Evolutionary conservation across 169 alveolate genomes (phyloP).

Genomic region (Plasmodium gallinaceum): DNA sequence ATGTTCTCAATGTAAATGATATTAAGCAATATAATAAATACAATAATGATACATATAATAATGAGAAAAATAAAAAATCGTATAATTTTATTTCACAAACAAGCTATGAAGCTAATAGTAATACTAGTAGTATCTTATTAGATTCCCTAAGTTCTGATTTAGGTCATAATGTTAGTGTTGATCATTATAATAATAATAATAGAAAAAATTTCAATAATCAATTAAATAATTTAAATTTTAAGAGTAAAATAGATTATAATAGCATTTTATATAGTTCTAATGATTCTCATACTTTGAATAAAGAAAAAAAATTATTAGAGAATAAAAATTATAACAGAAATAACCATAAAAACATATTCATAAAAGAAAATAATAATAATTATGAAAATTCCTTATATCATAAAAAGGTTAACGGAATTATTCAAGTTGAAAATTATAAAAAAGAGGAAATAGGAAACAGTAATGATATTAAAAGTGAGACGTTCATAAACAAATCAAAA

Average conservation of each 20-base stretch:
- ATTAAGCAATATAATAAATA: background rate
- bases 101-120: constrained; percentile 74
- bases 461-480: constrained; percentile 17
- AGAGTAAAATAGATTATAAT: constrained; percentile 11
- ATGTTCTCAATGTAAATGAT: background rate
- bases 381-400: background rate
- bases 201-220: constrained; percentile 1
- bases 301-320: background rate
- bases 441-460: background rate
- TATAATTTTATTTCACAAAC: constrained; percentile 76
- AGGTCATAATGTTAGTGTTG: constrained; percentile 37
- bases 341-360: background rate
- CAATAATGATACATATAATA: background rate
- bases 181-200: constrained; percentile 12
- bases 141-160: constrained; percentile 60
- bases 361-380: constrained; percentile 9
- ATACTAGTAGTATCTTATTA: constrained; percentile 40
- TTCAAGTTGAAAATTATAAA: constrained; percentile 3
- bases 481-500: constrained; percentile 5
- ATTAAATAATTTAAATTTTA: constrained; percentile 10
- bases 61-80: background rate
- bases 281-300: constrained; percentile 26
- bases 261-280: constrained; percentile 32
- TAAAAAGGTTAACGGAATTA: background rate
- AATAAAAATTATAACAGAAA: background rate